Conservation (phyloP, 2,329 filamentous ascomycete species). For the Fonsecaea multimorphosa region DNA sequence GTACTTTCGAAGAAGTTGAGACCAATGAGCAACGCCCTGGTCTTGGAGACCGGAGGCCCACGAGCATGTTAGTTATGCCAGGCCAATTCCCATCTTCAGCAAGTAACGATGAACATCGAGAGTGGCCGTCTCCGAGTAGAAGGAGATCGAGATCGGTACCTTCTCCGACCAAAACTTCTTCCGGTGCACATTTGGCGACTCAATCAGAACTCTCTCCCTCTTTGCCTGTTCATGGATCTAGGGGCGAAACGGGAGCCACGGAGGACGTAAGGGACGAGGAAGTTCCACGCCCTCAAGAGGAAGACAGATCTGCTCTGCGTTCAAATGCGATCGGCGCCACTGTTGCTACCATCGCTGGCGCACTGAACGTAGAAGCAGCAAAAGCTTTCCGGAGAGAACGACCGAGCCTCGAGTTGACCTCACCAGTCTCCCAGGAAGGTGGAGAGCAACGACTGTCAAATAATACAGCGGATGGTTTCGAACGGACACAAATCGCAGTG, state of each 20-base stretch:
- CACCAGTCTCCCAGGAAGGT: conserved; percentile 5
- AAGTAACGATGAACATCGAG: conserved; percentile 1
- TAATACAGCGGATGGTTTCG: conserved; percentile 18
- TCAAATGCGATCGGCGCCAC: conserved; percentile 32
- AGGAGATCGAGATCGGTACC: conserved; percentile 35
- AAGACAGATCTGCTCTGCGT: not conserved
- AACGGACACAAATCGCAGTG: conserved; percentile 6
- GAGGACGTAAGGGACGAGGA: not conserved
- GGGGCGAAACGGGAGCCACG: not conserved
- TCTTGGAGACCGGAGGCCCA: conserved; percentile 25
- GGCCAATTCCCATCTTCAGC: conserved; percentile 29
- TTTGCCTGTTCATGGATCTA: not conserved
- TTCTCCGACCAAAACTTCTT: conserved; percentile 11
- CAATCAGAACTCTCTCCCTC: not conserved
- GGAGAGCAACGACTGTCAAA: conserved; percentile 4
- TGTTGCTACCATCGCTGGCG: conserved; percentile 38
- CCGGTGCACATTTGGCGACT: not conserved
- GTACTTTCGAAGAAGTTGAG: conserved; percentile 44
- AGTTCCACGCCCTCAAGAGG: conserved; percentile 1
- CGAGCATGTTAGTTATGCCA: conserved; percentile 37
- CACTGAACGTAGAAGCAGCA: conserved; percentile 36
- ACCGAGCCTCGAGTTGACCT: conserved; percentile 7
- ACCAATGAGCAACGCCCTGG: conserved; percentile 14
- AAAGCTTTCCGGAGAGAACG: conserved; percentile 27
- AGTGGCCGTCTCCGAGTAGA: conserved; percentile 24